Percentiles rank a stretch among this genome's conserved stretches.
Conservation (phyloP, 2,329 filamentous ascomycete genomes). For the Leptographium procerum region DNA sequence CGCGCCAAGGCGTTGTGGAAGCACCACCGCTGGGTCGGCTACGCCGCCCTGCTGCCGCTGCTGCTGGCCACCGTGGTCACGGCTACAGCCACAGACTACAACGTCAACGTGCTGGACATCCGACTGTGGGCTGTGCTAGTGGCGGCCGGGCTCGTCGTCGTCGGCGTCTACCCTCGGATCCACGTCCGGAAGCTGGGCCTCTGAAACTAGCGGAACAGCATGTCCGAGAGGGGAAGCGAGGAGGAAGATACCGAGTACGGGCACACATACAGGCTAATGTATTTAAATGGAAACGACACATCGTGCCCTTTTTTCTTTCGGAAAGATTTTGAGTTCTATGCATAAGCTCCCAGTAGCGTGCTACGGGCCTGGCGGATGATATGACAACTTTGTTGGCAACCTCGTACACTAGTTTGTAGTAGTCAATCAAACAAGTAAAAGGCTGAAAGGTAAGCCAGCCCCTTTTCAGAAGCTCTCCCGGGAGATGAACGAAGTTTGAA, state of each 20-base stretch:
- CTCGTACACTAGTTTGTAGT: no score
- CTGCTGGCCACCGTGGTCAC: slow-evolving; percentile 63
- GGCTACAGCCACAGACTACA: slow-evolving; percentile 68
- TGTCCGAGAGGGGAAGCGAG: neutral
- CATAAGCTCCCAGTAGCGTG: no score
- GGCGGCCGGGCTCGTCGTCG: slow-evolving; percentile 52
- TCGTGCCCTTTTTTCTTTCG: no score
- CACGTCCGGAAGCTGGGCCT: slow-evolving; percentile 69
- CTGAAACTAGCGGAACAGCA: neutral
- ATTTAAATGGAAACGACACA: no score
- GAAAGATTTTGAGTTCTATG: no score
- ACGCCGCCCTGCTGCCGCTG: slow-evolving; percentile 47
- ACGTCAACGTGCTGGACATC: slow-evolving; percentile 54
- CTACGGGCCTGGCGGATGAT: no score
- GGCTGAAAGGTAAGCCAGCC: no score
- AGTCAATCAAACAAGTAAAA: no score
- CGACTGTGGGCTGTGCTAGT: slow-evolving; percentile 65
- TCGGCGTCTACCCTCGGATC: slow-evolving; percentile 67
- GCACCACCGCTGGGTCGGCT: slow-evolving; percentile 73
- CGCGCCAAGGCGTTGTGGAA: slow-evolving; percentile 80
- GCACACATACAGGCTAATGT: no score
- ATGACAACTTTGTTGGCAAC: no score
- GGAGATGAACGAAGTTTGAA: no score
- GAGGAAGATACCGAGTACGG: neutral
- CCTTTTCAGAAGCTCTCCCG: no score